phyloP scores from a whole-genome alignment of 352 stramenopile species.

The Hyaloperonospora arabidopsidis region DNA sequence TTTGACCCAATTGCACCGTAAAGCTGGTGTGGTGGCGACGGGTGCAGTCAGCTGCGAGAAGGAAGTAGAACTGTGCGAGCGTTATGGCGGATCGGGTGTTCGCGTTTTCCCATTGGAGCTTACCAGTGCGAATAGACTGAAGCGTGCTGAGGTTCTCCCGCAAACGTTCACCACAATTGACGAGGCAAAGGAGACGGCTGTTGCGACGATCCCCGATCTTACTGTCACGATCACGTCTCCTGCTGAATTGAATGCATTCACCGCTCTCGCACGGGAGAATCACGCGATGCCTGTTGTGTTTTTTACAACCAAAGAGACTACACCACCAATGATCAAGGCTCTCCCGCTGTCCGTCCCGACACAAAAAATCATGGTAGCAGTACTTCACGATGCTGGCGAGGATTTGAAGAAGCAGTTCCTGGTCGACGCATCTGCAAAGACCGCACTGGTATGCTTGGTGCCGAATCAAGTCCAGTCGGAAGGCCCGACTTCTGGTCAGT shows the following conservation, averaged over 20 bases:
- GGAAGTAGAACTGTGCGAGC: constrained; percentile 39
- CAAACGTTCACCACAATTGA: constrained; percentile 41
- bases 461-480: constrained; percentile 23
- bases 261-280: constrained; percentile 27
- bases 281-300: constrained; percentile 51
- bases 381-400: constrained; percentile 45
- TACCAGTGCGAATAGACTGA: constrained; percentile 21
- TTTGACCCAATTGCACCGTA: constrained; percentile 45
- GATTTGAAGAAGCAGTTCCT: constrained; percentile 62
- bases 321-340: constrained; percentile 49
- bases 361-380: constrained; percentile 42
- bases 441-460: constrained; percentile 46
- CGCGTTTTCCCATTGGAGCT: constrained; percentile 45
- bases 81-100: constrained; percentile 40
- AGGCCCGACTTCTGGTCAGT: constrained; percentile 29
- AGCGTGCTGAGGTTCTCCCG: constrained; percentile 31
- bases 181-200: constrained; percentile 37
- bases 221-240: constrained; percentile 38
- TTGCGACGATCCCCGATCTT: constrained; percentile 43
- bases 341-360: constrained; percentile 52
- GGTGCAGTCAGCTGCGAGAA: constrained; percentile 47
- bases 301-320: constrained; percentile 48
- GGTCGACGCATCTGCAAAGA: constrained; percentile 26
- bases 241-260: constrained; percentile 52
- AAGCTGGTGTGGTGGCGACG: constrained; percentile 49